Evolutionary conservation across 345 rosid species (phyloP), one percentile per base, ranked within the genome.

Genomic region (Dimocarpus longan): DNA sequence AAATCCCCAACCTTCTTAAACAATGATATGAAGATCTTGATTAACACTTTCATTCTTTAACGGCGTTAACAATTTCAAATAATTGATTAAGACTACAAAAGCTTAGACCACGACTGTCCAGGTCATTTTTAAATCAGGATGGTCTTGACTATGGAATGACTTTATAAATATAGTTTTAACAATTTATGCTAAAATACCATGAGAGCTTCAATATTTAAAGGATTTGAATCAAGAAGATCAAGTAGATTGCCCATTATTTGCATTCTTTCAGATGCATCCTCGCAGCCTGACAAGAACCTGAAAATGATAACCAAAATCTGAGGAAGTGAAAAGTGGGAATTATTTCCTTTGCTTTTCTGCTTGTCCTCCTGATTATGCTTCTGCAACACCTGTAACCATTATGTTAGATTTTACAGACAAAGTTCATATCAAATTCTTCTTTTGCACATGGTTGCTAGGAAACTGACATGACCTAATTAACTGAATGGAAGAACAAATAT

Each of bases 181-280:
- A 68, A 57, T 71, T 69, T 19, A 67, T 6, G 76, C 22, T 54
- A 46, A 43, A 39, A 60, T 95, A 95, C 99, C 99, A 95, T 90
- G 63, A 95, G 80, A 73, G 99, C 90, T 88, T 95, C 99, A 79
- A 95, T 83, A 85, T 95, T 95, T 85, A 90, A 82, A 76, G 93
- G 85, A 90, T 87, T 92, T 68, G 99, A 90, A 87, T 93, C 98
- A 72, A 95, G 94, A 73, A 95, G 90, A 84, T 91, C 93, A 79
- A 88, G 90, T 74, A 95, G 81, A 85, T 95, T 97, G 74, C 90
- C 86, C 46, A 93, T 84, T 64, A 95, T 87, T 82, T 88, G 93
- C 72, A 84, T 89, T 86, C 97, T 92, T 73, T 93, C 87, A 64
- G 81, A 84, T 54, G 77, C 87, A 80, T 92, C 93, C 75, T 88